Evolutionary conservation across 495 filamentous ascomycete genomes (phyloP).

Genomic region (Emericellopsis terricola): DNA sequence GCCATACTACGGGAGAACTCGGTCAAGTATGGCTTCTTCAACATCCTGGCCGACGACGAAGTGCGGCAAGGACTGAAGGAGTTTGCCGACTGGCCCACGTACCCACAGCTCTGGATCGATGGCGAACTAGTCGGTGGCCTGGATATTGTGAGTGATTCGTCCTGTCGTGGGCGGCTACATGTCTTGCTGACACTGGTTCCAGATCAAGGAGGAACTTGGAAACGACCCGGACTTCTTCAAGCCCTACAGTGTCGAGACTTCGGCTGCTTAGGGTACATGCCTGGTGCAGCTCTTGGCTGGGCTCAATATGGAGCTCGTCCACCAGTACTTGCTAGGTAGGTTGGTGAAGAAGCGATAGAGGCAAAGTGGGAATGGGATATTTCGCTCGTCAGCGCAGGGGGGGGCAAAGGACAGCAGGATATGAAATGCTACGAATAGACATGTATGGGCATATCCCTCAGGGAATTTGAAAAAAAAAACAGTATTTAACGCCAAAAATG

Average conservation of each 20-base stretch:
- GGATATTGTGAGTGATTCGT: constrained; percentile 63
- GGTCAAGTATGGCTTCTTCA: constrained; percentile 97
- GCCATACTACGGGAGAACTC: constrained; percentile 66
- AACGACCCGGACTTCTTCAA: constrained; percentile 50
- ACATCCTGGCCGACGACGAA: constrained; percentile 94
- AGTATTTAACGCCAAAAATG: too few relatives aligned
- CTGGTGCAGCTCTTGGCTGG: too few relatives aligned
- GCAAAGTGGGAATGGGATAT: too few relatives aligned
- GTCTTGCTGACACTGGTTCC: constrained; percentile 6
- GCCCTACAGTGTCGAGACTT: constrained; percentile 42
- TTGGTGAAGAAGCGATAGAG: too few relatives aligned
- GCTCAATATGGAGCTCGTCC: too few relatives aligned
- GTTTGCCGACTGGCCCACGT: constrained; percentile 94
- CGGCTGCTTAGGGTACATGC: too few relatives aligned
- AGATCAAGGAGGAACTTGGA: constrained; percentile 21
- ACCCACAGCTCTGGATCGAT: constrained; percentile 71
- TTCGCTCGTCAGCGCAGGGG: too few relatives aligned
- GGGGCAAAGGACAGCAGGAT: too few relatives aligned
- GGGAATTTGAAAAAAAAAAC: too few relatives aligned
- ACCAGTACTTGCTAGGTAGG: too few relatives aligned
- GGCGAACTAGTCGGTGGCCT: constrained; percentile 81
- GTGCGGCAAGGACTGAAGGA: constrained; percentile 90
- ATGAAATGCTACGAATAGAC: too few relatives aligned
- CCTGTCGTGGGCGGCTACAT: neutral
- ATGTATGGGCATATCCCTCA: too few relatives aligned